Evolutionary conservation across 2,329 filamentous ascomycete species (phyloP).

Genomic region (Purpureocillium lavendulum): DNA sequence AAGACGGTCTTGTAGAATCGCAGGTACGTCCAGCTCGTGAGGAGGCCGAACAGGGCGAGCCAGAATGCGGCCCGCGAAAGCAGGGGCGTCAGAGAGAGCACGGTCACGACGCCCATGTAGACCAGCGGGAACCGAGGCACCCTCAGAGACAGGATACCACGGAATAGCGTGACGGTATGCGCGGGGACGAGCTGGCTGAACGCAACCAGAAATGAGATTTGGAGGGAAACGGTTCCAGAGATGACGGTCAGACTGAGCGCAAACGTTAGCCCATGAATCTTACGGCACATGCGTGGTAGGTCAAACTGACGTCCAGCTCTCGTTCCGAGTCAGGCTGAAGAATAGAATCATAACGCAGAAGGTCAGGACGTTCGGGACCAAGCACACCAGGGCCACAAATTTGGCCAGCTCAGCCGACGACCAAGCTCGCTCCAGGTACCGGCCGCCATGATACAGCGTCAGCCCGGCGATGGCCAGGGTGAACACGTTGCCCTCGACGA

Average conservation of each 20-base stretch:
- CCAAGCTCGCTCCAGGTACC: slow-evolving; percentile 95
- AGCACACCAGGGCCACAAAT: slow-evolving; percentile 67
- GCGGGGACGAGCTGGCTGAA: slow-evolving; percentile 97
- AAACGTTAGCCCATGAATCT: background rate
- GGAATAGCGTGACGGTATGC: slow-evolving; percentile 91
- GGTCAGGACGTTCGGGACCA: slow-evolving; percentile 73
- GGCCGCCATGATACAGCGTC: slow-evolving; percentile 83
- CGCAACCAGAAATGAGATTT: slow-evolving; percentile 89
- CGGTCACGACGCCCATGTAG: slow-evolving; percentile 65
- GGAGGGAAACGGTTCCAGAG: slow-evolving; percentile 79
- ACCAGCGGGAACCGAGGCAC: slow-evolving; percentile 66
- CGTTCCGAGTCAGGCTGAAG: slow-evolving; percentile 59
- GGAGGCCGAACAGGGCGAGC: slow-evolving; percentile 71
- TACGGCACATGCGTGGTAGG: background rate
- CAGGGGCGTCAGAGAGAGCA: slow-evolving; percentile 49
- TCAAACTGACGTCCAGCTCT: slow-evolving; percentile 57
- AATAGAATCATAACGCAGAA: slow-evolving; percentile 68
- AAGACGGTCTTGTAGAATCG: slow-evolving; percentile 84
- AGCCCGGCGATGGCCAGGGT: slow-evolving; percentile 69
- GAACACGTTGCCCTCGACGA: slow-evolving; percentile 90
- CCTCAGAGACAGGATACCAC: slow-evolving; percentile 78
- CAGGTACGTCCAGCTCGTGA: slow-evolving; percentile 90
- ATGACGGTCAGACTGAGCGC: slow-evolving; percentile 63
- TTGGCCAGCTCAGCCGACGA: slow-evolving; percentile 86
- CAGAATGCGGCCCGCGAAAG: slow-evolving; percentile 67